Evolutionary conservation across 2,329 filamentous ascomycete species (phyloP), one percentile per base, ranked within the genome.

Genomic region (Ophiostoma perfectum): DNA sequence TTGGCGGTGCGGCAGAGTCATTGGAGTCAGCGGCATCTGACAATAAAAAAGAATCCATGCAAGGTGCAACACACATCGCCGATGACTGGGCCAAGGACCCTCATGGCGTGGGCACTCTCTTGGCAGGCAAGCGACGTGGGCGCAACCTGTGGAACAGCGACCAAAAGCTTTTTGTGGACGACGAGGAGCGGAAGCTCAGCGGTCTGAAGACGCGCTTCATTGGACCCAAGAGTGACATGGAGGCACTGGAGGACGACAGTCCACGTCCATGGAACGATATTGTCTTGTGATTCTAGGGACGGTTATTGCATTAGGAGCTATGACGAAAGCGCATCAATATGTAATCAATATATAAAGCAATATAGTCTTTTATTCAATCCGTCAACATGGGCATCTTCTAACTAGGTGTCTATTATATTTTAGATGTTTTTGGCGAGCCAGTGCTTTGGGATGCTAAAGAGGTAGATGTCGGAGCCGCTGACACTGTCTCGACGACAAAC

Each of bases 401-500:
- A 3, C 14, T 45, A 12, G 6, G 4, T 47, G 60, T 36, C 5
- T 27, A 55, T 0, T 3, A 36, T 65, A 78, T 78, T 72, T 77
- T 78, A 7, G 75, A 73, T n/a, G 65, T 44, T 71, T 70, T 74
- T 55, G 49, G 49, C 5, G 49, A 55, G 8, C n/a, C 49, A 8
- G 49, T 7, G 49, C n/a, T 27, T 39, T 14, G 55, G 12, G 52
- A 38, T 11, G 52, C 9, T 16, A 9, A 9, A 64, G 8, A 66
- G 73, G 36, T 74, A 4, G 55, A 16, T 16, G 7, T 11, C 7
- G 38, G 38, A 14, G 58, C 58, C 5, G 39, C 73, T 11, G 74
- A 76, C 18, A 86, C 79, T 6, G 76, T 79, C 52, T 83, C 79
- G 16, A 83, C 76, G 45, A 94, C 76, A 77, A 91, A 94, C 47